Conservation (phyloP, 2,329 filamentous ascomycete genomes). For the Colletotrichum tofieldiae region DNA sequence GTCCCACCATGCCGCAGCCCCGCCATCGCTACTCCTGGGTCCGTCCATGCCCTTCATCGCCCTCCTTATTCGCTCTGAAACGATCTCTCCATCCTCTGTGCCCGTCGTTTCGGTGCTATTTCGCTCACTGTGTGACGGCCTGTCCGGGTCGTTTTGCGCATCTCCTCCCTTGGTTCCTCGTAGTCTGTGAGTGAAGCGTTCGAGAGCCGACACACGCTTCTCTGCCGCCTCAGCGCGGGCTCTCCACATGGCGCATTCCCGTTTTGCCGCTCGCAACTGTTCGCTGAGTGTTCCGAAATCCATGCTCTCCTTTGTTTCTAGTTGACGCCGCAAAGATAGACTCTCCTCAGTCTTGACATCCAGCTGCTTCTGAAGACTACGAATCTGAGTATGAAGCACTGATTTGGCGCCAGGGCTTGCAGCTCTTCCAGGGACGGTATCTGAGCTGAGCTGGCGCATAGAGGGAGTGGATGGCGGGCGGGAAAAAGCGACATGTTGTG, state of each 20-base stretch:
- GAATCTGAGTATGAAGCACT: slow-evolving; percentile 64
- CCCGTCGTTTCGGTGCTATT: slow-evolving; percentile 11
- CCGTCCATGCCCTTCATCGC: slow-evolving; percentile 30
- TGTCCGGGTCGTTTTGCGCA: slow-evolving; percentile 19
- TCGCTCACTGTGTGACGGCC: not conserved
- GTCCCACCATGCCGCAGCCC: slow-evolving; percentile 43
- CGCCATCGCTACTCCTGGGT: slow-evolving; percentile 32
- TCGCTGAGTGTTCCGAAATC: slow-evolving; percentile 64
- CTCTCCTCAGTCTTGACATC: slow-evolving; percentile 63
- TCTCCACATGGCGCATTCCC: slow-evolving; percentile 66
- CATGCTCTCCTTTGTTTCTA: slow-evolving; percentile 61
- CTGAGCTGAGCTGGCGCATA: not conserved
- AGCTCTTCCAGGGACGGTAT: slow-evolving; percentile 14
- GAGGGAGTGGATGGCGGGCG: slow-evolving; percentile 54
- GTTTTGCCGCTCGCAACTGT: slow-evolving; percentile 61
- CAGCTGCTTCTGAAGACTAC: slow-evolving; percentile 64
- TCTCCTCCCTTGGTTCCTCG: slow-evolving; percentile 49
- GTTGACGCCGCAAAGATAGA: slow-evolving; percentile 59
- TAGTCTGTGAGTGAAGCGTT: slow-evolving; percentile 58
- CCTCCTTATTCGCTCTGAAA: slow-evolving; percentile 20
- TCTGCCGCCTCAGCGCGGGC: slow-evolving; percentile 71
- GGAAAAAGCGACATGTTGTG: slow-evolving; percentile 55
- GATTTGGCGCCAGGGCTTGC: slow-evolving; percentile 51
- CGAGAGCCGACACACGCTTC: slow-evolving; percentile 64
- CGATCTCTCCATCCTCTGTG: slow-evolving; percentile 26